Percentiles rank a stretch among this genome's conserved stretches.
Conservation (phyloP, 176 grass and related monocot species). For the Bonia amplexicaulis region DNA sequence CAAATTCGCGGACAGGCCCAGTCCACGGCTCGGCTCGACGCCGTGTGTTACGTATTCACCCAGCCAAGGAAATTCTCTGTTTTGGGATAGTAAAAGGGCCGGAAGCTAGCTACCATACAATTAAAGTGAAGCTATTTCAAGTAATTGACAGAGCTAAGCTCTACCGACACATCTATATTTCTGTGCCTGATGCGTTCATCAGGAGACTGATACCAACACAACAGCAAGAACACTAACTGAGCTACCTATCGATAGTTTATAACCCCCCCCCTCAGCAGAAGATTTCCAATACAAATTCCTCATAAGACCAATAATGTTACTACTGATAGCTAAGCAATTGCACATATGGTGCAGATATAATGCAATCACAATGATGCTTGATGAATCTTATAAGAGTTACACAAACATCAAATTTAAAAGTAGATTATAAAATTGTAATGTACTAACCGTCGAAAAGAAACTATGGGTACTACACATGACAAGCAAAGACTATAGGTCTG, state of each 20-base stretch:
- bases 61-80: not conserved
- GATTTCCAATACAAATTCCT: not conserved
- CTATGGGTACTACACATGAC: too few relatives aligned
- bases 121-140: not conserved
- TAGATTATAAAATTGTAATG: not conserved
- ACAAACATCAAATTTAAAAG: not conserved
- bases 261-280: not conserved
- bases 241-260: not conserved
- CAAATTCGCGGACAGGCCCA: not conserved
- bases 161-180: not conserved
- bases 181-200: not conserved
- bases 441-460: not conserved
- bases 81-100: not conserved
- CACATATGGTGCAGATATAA: constrained; percentile 5
- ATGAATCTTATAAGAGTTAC: not conserved
- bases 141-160: not conserved
- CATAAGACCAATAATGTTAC: not conserved
- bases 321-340: not conserved
- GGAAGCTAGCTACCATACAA: not conserved
- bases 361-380: not conserved
- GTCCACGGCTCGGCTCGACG: not conserved
- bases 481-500: not conserved
- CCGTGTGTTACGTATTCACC: not conserved
- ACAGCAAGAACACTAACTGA: not conserved
- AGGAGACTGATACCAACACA: not conserved